Percentiles rank a stretch among this genome's conserved stretches.
Evolutionary conservation across 2,329 filamentous ascomycete genomes (phyloP).

Genomic region (Aquanectria penicillioides): DNA sequence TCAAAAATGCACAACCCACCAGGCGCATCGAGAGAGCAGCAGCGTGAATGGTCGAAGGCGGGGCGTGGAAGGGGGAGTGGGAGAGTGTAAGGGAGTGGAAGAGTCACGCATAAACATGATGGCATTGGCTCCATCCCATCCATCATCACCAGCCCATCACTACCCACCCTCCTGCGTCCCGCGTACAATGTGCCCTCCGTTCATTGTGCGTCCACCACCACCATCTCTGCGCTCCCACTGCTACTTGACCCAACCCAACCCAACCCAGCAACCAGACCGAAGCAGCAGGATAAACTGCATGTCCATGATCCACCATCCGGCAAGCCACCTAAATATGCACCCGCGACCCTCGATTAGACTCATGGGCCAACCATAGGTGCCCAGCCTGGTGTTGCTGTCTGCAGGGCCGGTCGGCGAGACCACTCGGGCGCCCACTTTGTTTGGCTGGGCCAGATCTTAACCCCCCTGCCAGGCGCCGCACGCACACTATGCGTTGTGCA

Average conservation of each 20-base stretch:
- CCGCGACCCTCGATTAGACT: background rate
- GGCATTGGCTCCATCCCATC: slow-evolving; percentile 12
- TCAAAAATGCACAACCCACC: slow-evolving; percentile 18
- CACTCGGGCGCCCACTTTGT: slow-evolving; percentile 3
- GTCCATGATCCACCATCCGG: background rate
- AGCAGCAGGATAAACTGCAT: slow-evolving; percentile 1
- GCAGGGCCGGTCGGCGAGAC: slow-evolving; percentile 13
- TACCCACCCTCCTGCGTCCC: slow-evolving; percentile 17
- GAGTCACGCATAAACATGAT: slow-evolving; percentile 21
- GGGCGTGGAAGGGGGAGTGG: slow-evolving; percentile 8
- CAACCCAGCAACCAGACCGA: slow-evolving; percentile 3
- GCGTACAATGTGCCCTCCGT: slow-evolving; percentile 7
- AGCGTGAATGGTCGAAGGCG: slow-evolving; percentile 11
- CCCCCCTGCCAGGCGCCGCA: too few relatives aligned
- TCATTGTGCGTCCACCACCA: slow-evolving; percentile 11
- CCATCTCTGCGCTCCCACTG: background rate
- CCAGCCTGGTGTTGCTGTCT: slow-evolving; percentile 8
- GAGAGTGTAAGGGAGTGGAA: slow-evolving; percentile 9
- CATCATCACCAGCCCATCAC: slow-evolving; percentile 20
- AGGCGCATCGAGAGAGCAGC: slow-evolving; percentile 11
- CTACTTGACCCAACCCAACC: slow-evolving; percentile 9
- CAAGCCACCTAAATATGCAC: too few relatives aligned
- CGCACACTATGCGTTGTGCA: too few relatives aligned
- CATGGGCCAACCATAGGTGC: background rate
- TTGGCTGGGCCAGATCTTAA: slow-evolving; percentile 16